Base-by-base conservation (phyloP, 306 rosid genomes). In the Clitoria ternatea region DNA sequence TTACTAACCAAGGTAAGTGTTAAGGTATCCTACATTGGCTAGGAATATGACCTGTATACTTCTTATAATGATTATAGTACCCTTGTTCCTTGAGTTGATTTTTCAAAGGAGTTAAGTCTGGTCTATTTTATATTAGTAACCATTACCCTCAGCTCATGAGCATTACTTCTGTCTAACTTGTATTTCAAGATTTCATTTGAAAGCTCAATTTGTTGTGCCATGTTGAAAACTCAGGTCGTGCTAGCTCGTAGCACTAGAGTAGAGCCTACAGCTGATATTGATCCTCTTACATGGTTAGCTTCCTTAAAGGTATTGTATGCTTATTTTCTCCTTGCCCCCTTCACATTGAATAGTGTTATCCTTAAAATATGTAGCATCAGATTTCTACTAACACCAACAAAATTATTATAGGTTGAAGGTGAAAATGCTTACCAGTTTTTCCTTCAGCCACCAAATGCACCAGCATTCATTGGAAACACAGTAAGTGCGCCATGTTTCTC, bases 211-310 rank as follows among this genome's bases (percentile, higher is more conserved):
- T 80, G 30, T 49, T 20, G 17, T 76, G 5, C 55, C 62, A 26
- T 78, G 10, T 61, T 72, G 56, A 56, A 60, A 72, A 80, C 75
- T 74, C 82, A 94, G 99, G 99, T 94, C 59, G 99, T 94, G 42
- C 92, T 94, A 24, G 96, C 96, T 23, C 88, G 99, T 13, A 91
- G 95, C 80, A 94, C 92, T 75, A 86, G 91, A 86, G 87, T 94
- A 27, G 85, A 85, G 63, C 86, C 99, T 11, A 72, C 87, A 50
- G 66, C 80, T 47, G 83, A 81, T 75, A 83, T 94, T 22, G 91
- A 91, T 77, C 96, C 99, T 30, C 69, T 89, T 40, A 66, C 80
- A 19, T 94, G 96, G 95, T 61, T 94, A 68, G 88, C 92, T 61
- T 89, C 89, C 78, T 83, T 94, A 75, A 86, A 83, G 97, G 98